A percentile compares a stretch with the other conserved stretches of the same genome.
phyloP scores from a whole-genome alignment of 208 protist genomes.

The Naegleria fowleri region DNA sequence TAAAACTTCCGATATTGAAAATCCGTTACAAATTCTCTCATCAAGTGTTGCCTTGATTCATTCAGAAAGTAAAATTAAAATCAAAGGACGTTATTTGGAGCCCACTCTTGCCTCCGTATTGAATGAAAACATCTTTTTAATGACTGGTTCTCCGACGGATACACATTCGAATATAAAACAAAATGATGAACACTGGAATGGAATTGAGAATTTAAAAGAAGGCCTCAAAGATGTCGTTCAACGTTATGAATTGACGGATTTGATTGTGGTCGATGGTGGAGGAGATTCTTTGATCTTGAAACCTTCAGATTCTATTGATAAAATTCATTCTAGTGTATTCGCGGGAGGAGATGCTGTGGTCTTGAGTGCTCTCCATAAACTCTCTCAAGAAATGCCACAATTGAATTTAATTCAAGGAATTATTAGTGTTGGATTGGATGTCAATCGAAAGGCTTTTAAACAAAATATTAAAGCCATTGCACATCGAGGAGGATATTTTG shows the following conservation, averaged over 20 bases:
- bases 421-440: slow-evolving; percentile 9
- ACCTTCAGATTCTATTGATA: not conserved
- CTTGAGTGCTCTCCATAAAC: not conserved
- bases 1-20: not conserved
- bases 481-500: not conserved
- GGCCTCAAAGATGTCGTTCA: not conserved
- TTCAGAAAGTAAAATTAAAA: not conserved
- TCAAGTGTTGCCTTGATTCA: not conserved
- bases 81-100: not conserved
- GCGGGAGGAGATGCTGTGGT: not conserved
- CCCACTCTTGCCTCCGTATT: not conserved
- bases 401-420: not conserved
- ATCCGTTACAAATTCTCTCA: not conserved
- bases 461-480: not conserved
- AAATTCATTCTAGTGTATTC: not conserved
- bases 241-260: not conserved
- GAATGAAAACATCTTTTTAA: not conserved
- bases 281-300: not conserved
- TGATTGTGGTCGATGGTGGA: not conserved
- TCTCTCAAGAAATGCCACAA: not conserved
- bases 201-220: not conserved
- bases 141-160: not conserved
- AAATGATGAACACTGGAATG: too few species aligned
- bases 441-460: not conserved
- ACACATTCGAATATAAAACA: not conserved